phyloP scores from a whole-genome alignment of 768 basidiomycete species.

The Lentinus brumalis region DNA sequence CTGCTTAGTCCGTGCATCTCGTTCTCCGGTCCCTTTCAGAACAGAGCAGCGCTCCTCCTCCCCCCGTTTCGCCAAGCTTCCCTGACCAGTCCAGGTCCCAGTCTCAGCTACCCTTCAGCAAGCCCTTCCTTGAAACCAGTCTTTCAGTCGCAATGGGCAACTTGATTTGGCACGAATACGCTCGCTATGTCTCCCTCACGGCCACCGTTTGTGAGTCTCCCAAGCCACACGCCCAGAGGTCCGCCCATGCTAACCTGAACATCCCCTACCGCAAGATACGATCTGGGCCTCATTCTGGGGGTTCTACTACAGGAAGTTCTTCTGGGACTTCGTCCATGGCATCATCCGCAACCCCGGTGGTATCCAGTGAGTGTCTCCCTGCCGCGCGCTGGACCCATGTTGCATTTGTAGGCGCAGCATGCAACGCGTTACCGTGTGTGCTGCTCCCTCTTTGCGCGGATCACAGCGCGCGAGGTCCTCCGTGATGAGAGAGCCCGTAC shows the following conservation, averaged over 20 bases:
- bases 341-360: conserved; percentile 78
- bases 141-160: conserved; percentile 61
- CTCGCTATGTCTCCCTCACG: conserved; percentile 66
- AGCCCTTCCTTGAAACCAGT: conserved; percentile 1
- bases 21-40: conserved; percentile 25
- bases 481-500: background rate
- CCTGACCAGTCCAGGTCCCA: conserved; percentile 16
- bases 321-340: conserved; percentile 93
- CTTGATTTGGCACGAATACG: conserved; percentile 79
- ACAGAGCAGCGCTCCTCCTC: conserved; percentile 23
- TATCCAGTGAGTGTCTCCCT: conserved; percentile 57
- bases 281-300: conserved; percentile 84
- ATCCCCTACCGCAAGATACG: conserved; percentile 51
- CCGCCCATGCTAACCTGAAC: conserved; percentile 1
- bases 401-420: background rate
- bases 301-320: conserved; percentile 88
- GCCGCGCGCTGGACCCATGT: background rate
- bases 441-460: background rate
- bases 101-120: conserved; percentile 21
- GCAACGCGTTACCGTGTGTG: background rate
- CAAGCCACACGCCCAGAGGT: background rate
- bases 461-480: background rate
- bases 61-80: conserved; percentile 10
- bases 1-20: conserved; percentile 35
- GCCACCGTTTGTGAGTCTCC: conserved; percentile 69